Evolutionary conservation across 1,284 basidiomycete genomes (phyloP).

Genomic region (Phenoliferia sp.): DNA sequence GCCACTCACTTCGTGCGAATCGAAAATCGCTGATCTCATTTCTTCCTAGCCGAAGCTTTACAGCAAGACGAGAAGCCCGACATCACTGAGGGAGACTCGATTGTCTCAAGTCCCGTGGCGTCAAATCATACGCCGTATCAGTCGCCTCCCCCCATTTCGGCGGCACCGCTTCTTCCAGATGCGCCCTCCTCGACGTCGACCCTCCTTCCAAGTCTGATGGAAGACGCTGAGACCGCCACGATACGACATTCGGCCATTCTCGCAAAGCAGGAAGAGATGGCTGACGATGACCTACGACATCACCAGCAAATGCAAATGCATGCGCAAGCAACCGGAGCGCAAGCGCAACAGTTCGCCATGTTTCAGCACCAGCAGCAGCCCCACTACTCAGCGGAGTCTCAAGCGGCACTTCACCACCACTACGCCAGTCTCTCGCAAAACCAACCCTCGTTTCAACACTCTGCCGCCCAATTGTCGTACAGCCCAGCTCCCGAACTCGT

Average conservation of each 20-base stretch:
- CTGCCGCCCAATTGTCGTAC: constrained; percentile 19
- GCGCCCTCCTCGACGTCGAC: not conserved
- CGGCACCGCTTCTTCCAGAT: constrained; percentile 3
- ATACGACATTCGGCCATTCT: not conserved
- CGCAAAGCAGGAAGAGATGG: not conserved
- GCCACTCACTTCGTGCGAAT: not conserved
- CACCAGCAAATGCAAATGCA: not conserved
- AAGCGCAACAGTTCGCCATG: not conserved
- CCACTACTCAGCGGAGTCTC: constrained; percentile 10
- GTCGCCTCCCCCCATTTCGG: constrained; percentile 16
- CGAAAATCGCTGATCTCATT: not conserved
- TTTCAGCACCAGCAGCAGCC: constrained; percentile 4
- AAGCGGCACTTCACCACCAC: constrained; percentile 27
- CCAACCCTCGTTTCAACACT: constrained; percentile 4
- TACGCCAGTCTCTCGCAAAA: constrained; percentile 11
- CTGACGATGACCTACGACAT: not conserved
- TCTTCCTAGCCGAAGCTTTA: not conserved
- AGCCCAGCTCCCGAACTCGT: constrained; percentile 25
- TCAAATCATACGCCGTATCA: constrained; percentile 6
- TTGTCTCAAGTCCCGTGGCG: constrained; percentile 11
- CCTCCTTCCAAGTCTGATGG: constrained; percentile 1
- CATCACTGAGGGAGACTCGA: constrained; percentile 9
- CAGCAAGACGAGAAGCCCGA: constrained; percentile 5
- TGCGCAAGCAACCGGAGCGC: not conserved
- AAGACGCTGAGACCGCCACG: not conserved